phyloP scores from a whole-genome alignment of 2,329 filamentous ascomycete genomes.

The Bipolaris zeicola region DNA sequence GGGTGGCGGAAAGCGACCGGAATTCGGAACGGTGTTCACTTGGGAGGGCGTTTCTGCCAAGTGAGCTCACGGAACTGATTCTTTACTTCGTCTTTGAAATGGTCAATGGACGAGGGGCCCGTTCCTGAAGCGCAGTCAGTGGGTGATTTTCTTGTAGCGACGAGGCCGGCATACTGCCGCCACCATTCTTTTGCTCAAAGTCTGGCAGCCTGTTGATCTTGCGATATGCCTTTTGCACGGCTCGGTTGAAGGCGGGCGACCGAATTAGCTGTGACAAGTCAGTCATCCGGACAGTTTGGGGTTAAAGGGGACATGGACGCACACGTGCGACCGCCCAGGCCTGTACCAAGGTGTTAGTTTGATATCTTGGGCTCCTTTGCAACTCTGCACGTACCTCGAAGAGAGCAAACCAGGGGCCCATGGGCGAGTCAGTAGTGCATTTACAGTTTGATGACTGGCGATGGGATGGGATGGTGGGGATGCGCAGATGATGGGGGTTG shows the following conservation, averaged over 20 bases:
- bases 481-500: constrained; percentile 9
- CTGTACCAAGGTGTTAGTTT: constrained; percentile 35
- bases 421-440: constrained; percentile 13
- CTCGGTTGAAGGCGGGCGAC: constrained; percentile 61
- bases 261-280: constrained; percentile 53
- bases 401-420: constrained; percentile 40
- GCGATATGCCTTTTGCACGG: constrained; percentile 57
- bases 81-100: constrained; percentile 61
- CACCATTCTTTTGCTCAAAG: constrained; percentile 41
- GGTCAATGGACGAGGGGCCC: constrained; percentile 52
- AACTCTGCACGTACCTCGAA: constrained; percentile 37
- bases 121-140: constrained; percentile 26
- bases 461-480: constrained; percentile 2
- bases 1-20: neutral
- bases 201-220: constrained; percentile 55
- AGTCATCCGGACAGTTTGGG: neutral
- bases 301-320: constrained; percentile 17
- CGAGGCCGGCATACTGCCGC: constrained; percentile 54
- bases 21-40: constrained; percentile 17
- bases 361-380: neutral
- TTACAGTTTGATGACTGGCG: neutral
- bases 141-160: neutral
- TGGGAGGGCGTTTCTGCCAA: constrained; percentile 45
- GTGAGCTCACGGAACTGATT: constrained; percentile 51
- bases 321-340: constrained; percentile 48